These are phyloP conservation scores for Populus deltoides DNA, from an alignment of 345 rosid species.

Conservation along the genomic window DNA sequence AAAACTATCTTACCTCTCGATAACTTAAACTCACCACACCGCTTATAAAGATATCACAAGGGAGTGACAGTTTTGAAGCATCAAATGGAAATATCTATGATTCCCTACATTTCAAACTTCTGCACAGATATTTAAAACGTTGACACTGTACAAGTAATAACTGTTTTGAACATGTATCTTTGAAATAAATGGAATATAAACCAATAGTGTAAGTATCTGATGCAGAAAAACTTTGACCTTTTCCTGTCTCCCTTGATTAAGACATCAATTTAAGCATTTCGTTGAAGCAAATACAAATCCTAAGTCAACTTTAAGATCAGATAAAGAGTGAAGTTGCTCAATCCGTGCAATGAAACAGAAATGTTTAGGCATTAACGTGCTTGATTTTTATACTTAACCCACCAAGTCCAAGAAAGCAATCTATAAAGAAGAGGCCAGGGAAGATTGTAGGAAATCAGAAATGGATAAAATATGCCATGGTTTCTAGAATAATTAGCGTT, in stretches of 20 bases:
- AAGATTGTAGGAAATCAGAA: no score
- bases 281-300: not conserved
- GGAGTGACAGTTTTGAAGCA: no score
- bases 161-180: not conserved
- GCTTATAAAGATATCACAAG: no score
- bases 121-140: no score
- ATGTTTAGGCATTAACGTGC: not conserved
- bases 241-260: constrained; percentile 10
- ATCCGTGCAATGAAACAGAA: not conserved
- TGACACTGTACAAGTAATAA: no score
- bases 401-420: not conserved
- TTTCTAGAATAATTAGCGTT: no score
- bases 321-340: not conserved
- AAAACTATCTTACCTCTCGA: no score
- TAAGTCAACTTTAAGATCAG: not conserved
- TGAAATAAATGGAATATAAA: not conserved
- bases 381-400: not conserved
- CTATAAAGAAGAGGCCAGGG: not conserved
- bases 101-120: no score
- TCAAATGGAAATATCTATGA: no score
- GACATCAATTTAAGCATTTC: constrained; percentile 1
- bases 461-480: no score
- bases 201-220: not conserved
- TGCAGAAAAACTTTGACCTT: not conserved
- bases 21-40: no score